Base-by-base conservation (phyloP, 768 basidiomycete genomes). In the Grammothele lineata region DNA sequence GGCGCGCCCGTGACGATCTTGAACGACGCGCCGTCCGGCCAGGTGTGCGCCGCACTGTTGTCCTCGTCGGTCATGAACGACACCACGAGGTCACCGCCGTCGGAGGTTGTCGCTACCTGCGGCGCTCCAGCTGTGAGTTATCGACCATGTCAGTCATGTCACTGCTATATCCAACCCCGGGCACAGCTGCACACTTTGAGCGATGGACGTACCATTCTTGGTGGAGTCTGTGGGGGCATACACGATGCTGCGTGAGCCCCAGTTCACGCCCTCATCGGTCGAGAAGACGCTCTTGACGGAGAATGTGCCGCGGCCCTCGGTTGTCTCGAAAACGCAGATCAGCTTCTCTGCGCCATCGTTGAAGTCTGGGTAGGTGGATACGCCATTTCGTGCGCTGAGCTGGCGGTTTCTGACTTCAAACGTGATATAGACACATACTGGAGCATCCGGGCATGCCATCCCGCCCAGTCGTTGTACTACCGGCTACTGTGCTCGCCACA, bases 11-110 rank as follows among this genome's bases (percentile, higher is more conserved):
- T 36, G 21, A 43, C 32, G 33, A 35, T 23, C 23, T 43, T 43
- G 42, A 43, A 43, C 42, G 42, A 11, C 27, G 27, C 42, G 21
- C 21, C n/a, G 40, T 32, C 17, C 2, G 42, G 42, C 42, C 42
- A 36, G 32, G 26, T 19, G 32, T 34, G 42, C 42, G 23, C 18
- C 5, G 32, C 7, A n/a, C 21, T n/a, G 32, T 43, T 12, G 26
- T 41, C 40, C 18, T 41, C 40, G 26, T 41, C 40, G 11, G 40
- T 30, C 40, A 41, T 41, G 40, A 30, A 41, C 1, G 40, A 41
- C 26, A 41, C 40, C 15, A 41, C 26, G 40, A 32, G 40, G n/a
- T n/a, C n/a, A 18, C 32, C 32, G 27, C 32, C 19, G 40, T 30
- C 40, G 3, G 25, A 4, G 9, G 32, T 43, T 23, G n/a, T 8